Base-by-base conservation (phyloP, 108 stramenopile genomes). In the Bacterosira constricta region DNA sequence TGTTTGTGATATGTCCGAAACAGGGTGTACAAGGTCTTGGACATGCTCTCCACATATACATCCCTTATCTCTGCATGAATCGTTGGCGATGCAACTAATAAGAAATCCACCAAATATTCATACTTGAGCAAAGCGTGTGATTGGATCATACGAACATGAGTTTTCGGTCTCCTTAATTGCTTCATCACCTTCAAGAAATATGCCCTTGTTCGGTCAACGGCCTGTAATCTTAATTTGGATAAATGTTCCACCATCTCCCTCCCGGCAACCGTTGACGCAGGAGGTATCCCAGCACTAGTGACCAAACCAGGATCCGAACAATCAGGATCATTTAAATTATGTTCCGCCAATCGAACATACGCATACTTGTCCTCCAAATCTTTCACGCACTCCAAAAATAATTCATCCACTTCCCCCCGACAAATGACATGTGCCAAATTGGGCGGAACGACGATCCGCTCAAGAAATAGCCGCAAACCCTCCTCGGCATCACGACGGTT, bases 101-200 rank as follows among this genome's bases (percentile, higher is more conserved):
- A 63, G 78, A 99, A 99, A 29, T 96, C 90, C 55, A 93, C 79
- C 66, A 99, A 67, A 46, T 85, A 79, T 26, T 88, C 81, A 72
- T 96, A 97, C 54, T 93, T 90, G 38, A 99, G 81, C 53, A 99
- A 82, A 15, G 87, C 88, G 70, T 95, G 88, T 30, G 93, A 88
- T 74, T 99, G 99, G 50, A 99, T 86, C 81, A 98, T 97, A 29
- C 97, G 92, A 62, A 99, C 88, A 73, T 99, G 98, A 12, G 97
- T 98, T 74, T 96, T 90, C 0, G 91, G 90, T 57, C 83, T 73
- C 36, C 89, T 63, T 47, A 95, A 68, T 37, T 88, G 63, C 25
- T 75, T 69, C 63, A 97, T 90, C 60, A 87, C 84, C 54, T 88
- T 68, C 61, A 97, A 77, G 52, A 99, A 97, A 71, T 96, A 98